phyloP scores from a whole-genome alignment of 805 yeast species.

The Candida germanica region DNA sequence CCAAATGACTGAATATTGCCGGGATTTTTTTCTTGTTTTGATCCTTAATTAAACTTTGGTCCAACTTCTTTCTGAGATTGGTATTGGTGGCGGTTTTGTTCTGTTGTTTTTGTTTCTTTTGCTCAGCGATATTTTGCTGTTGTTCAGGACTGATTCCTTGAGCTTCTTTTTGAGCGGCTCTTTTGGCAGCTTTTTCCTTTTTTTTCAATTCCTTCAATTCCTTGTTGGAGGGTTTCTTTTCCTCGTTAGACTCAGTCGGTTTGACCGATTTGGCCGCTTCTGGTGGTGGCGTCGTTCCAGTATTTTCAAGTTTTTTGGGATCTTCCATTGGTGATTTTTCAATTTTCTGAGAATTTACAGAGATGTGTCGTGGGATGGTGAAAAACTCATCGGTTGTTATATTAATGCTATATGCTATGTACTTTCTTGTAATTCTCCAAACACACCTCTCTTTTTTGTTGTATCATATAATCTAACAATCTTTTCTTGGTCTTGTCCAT shows the following conservation, averaged over 20 bases:
- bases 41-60: slow-evolving; percentile 15
- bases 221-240: slow-evolving; percentile 53
- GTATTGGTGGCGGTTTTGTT: slow-evolving; percentile 47
- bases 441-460: slow-evolving; percentile 75
- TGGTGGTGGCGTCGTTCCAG: too few relatives aligned
- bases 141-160: slow-evolving; percentile 52
- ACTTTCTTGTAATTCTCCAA: slow-evolving; percentile 48
- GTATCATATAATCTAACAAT: slow-evolving; percentile 94
- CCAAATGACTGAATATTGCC: slow-evolving; percentile 73
- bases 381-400: too few relatives aligned
- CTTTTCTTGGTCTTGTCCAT: slow-evolving; percentile 84
- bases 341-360: too few relatives aligned
- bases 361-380: too few relatives aligned
- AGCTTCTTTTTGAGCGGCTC: slow-evolving; percentile 82
- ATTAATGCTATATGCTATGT: too few relatives aligned
- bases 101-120: slow-evolving; percentile 42
- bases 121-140: slow-evolving; percentile 39
- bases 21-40: slow-evolving; percentile 48
- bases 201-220: slow-evolving; percentile 86
- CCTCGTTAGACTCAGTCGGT: background rate
- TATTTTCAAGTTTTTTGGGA: too few relatives aligned
- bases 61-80: slow-evolving; percentile 41
- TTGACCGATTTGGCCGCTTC: too few relatives aligned
- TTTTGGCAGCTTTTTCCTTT: slow-evolving; percentile 85
- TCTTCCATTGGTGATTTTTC: too few relatives aligned